phyloP scores from a whole-genome alignment of 345 rosid genomes.

The Camelina hispida region DNA sequence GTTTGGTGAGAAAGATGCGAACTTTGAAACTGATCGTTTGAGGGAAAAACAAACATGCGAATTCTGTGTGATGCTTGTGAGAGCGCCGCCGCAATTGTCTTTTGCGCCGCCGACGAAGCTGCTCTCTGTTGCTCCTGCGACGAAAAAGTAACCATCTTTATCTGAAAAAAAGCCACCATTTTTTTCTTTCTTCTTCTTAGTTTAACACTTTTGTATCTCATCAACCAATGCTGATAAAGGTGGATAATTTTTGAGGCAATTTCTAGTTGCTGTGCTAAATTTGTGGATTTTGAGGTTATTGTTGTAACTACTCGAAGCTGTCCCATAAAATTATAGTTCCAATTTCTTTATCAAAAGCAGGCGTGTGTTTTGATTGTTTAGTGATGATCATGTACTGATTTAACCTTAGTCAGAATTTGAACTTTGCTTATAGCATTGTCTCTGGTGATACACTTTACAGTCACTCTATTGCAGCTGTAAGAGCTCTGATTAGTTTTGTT shows the following conservation, averaged over 20 bases:
- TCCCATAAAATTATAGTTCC: not conserved
- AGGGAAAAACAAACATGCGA: slow-evolving; percentile 53
- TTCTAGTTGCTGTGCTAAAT: not conserved
- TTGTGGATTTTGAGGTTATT: not conserved
- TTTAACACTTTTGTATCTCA: not conserved
- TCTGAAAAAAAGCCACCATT: not conserved
- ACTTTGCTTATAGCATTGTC: not conserved
- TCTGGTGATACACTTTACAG: slow-evolving; percentile 5
- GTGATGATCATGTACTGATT: not conserved
- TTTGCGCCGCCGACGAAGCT: slow-evolving; percentile 93
- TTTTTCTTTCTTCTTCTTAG: too few species aligned
- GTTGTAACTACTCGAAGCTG: not conserved
- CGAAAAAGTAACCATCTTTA: slow-evolving; percentile 52
- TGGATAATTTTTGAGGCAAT: not conserved
- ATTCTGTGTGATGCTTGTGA: slow-evolving; percentile 91
- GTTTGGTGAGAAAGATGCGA: slow-evolving; percentile 23
- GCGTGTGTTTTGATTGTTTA: slow-evolving; percentile 3
- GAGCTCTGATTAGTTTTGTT: not conserved
- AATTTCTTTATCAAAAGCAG: not conserved
- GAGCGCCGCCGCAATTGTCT: slow-evolving; percentile 78
- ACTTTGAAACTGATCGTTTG: slow-evolving; percentile 12
- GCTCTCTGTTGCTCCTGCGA: slow-evolving; percentile 86
- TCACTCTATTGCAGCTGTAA: slow-evolving; percentile 6
- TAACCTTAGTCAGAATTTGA: slow-evolving; percentile 11
- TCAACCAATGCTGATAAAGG: slow-evolving; percentile 6